Conservation (phyloP, 257 asterid species). For the Solanum dulcamara region DNA sequence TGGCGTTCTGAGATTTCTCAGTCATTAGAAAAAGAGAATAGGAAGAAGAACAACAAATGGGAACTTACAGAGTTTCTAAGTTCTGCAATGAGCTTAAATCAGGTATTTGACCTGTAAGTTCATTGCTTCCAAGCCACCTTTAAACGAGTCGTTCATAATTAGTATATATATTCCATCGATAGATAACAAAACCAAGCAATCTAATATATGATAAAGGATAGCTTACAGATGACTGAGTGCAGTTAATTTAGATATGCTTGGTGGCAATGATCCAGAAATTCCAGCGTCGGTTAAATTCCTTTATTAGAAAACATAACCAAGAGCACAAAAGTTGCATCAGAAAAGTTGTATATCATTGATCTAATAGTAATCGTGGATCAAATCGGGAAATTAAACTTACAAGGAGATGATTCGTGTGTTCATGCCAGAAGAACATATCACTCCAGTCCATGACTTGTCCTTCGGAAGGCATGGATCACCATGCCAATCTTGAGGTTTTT, state of each 20-base stretch:
- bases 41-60: background rate
- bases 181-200: background rate
- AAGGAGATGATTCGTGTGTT: slow-evolving; percentile 37
- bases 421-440: slow-evolving; percentile 28
- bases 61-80: slow-evolving; percentile 56
- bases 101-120: slow-evolving; percentile 52
- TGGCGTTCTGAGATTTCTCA: background rate
- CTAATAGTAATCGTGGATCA: background rate
- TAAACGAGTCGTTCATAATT: background rate
- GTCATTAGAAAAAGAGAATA: background rate
- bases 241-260: slow-evolving; percentile 39
- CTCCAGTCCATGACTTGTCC: slow-evolving; percentile 61
- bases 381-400: slow-evolving; percentile 27
- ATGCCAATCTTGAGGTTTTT: slow-evolving; percentile 58
- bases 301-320: slow-evolving; percentile 2
- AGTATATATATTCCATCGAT: background rate
- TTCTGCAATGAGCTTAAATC: slow-evolving; percentile 46
- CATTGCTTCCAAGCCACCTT: slow-evolving; percentile 78
- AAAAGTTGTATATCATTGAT: background rate
- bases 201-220: background rate
- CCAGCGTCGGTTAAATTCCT: slow-evolving; percentile 68
- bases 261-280: slow-evolving; percentile 48
- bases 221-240: slow-evolving; percentile 65
- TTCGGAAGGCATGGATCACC: slow-evolving; percentile 89
- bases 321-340: background rate